These are phyloP conservation scores for Aspergillus steynii DNA, from an alignment of 495 filamentous ascomycete species.

Conservation along the genomic window DNA sequence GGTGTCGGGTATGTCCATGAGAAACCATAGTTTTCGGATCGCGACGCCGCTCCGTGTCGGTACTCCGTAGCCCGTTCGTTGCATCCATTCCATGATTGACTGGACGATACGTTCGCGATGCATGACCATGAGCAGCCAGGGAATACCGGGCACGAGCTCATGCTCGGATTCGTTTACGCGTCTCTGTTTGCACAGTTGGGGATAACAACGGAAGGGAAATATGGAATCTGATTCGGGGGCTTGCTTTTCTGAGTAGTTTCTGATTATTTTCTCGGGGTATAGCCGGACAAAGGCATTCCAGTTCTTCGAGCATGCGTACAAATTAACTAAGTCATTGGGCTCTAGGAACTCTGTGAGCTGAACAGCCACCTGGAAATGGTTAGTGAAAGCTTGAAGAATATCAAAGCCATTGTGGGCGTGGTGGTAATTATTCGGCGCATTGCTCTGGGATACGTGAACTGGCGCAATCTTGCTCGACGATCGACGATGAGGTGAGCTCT, in stretches of 20 bases:
- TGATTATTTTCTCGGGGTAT: constrained; percentile 40
- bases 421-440: not conserved
- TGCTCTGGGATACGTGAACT: no score
- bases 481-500: not conserved
- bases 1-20: constrained; percentile 61
- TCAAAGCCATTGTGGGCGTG: constrained; percentile 33
- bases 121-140: constrained; percentile 54
- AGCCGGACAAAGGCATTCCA: constrained; percentile 55
- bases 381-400: constrained; percentile 50
- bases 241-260: constrained; percentile 38
- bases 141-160: constrained; percentile 37
- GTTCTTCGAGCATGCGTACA: constrained; percentile 57
- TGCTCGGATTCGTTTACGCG: constrained; percentile 19
- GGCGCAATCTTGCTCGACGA: not conserved
- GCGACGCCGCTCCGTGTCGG: constrained; percentile 41
- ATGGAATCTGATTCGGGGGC: constrained; percentile 46
- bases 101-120: constrained; percentile 47
- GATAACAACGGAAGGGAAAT: constrained; percentile 55
- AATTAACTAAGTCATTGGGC: constrained; percentile 48
- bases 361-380: constrained; percentile 49
- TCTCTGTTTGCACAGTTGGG: constrained; percentile 52
- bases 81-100: constrained; percentile 57
- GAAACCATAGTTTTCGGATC: constrained; percentile 65
- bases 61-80: constrained; percentile 49
- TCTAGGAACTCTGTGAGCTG: constrained; percentile 51